These are phyloP conservation scores for Beauveria sp. DNA, from an alignment of 2,329 filamentous ascomycete genomes.

Conservation along the genomic window DNA sequence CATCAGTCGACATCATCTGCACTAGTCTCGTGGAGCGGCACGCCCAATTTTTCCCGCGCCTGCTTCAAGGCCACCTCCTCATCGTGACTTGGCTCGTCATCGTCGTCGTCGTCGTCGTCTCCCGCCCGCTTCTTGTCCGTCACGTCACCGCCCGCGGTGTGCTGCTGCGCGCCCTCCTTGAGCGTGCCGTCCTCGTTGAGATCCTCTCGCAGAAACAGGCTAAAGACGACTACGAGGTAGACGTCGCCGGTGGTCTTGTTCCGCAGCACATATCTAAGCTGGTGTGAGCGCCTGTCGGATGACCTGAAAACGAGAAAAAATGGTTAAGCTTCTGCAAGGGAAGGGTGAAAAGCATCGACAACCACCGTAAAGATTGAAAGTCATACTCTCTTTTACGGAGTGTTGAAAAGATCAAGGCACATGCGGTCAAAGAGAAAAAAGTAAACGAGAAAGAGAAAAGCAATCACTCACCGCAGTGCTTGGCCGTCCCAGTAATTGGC, in stretches of 20 bases:
- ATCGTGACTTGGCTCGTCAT: constrained; percentile 23
- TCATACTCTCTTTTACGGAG: background rate
- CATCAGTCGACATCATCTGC: constrained; percentile 38
- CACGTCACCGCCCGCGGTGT: constrained; percentile 10
- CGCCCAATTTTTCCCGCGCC: constrained; percentile 30
- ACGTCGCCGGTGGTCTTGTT: constrained; percentile 65
- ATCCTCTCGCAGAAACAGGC: constrained; percentile 62
- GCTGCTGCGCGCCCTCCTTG: constrained; percentile 33
- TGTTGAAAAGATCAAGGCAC: no score
- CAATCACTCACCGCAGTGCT: constrained; percentile 55
- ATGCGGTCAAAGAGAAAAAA: background rate
- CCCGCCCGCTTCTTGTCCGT: background rate
- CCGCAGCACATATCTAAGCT: constrained; percentile 86
- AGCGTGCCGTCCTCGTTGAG: constrained; percentile 51
- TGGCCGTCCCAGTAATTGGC: constrained; percentile 78
- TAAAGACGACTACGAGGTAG: constrained; percentile 77
- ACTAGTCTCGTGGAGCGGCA: constrained; percentile 23
- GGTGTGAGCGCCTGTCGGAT: constrained; percentile 60
- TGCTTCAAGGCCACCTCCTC: constrained; percentile 31
- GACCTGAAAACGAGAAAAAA: constrained; percentile 11
- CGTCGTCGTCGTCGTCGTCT: constrained; percentile 17
- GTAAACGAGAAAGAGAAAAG: background rate
- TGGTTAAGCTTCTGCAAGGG: constrained; percentile 14
- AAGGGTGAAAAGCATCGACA: constrained; percentile 13
- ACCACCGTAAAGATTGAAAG: background rate